Evolutionary conservation across 257 asterid genomes (phyloP).

Genomic region (Handroanthus guayacan): DNA sequence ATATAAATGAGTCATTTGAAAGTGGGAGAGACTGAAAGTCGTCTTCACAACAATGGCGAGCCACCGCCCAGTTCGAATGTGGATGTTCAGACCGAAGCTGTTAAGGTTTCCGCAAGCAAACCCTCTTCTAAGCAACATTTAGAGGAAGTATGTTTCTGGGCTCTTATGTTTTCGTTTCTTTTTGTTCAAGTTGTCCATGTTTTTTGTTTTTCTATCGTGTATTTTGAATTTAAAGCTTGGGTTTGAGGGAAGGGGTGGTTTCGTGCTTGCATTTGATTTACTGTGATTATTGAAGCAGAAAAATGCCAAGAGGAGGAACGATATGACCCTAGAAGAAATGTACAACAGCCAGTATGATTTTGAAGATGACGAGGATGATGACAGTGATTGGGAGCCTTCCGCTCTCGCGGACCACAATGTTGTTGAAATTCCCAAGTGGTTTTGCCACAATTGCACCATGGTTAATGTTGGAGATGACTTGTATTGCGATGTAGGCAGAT

Average conservation of each 20-base stretch:
- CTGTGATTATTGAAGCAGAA: slow-evolving; percentile 53
- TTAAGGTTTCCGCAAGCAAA: slow-evolving; percentile 31
- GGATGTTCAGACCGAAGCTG: slow-evolving; percentile 39
- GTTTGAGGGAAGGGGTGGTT: slow-evolving; percentile 30
- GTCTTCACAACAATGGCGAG: slow-evolving; percentile 45
- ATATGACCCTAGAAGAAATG: slow-evolving; percentile 77
- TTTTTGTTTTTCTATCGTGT: background rate
- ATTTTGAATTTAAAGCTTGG: background rate
- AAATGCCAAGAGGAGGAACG: slow-evolving; percentile 53
- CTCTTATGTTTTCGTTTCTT: background rate
- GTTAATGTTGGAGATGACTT: slow-evolving; percentile 58
- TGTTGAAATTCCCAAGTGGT: slow-evolving; percentile 71
- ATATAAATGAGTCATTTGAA: slow-evolving; percentile 40
- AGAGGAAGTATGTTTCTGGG: slow-evolving; percentile 36
- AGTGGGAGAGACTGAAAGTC: slow-evolving; percentile 48
- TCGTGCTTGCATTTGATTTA: slow-evolving; percentile 21
- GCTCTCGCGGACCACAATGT: slow-evolving; percentile 36
- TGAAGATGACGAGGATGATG: slow-evolving; percentile 81
- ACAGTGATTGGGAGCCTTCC: slow-evolving; percentile 70
- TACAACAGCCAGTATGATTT: slow-evolving; percentile 60
- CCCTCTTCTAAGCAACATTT: slow-evolving; percentile 22
- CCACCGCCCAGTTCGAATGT: slow-evolving; percentile 38
- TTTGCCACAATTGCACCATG: slow-evolving; percentile 92
- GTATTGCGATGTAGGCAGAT: slow-evolving; percentile 68
- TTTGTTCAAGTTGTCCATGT: background rate